Conservation (phyloP, 495 filamentous ascomycete genomes). For the Letharia lupina region DNA sequence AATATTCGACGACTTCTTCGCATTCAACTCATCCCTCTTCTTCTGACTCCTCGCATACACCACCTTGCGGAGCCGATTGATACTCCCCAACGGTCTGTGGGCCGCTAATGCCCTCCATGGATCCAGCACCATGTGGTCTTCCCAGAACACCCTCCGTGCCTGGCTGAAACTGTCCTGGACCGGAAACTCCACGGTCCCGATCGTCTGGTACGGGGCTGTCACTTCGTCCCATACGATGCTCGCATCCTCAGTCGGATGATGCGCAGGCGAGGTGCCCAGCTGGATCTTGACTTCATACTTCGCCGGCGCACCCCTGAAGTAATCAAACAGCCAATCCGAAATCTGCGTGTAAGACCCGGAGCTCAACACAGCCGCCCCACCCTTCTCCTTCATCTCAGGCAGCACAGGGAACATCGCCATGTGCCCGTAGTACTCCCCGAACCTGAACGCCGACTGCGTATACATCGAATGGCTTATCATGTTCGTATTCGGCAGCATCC, state of each 20-base stretch:
- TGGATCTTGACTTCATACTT: constrained; percentile 17
- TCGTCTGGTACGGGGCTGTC: constrained; percentile 18
- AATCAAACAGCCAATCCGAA: constrained; percentile 14
- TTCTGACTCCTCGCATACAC: constrained; percentile 18
- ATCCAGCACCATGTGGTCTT: constrained; percentile 18
- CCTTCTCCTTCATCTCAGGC: constrained; percentile 8
- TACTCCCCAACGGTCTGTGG: constrained; percentile 17
- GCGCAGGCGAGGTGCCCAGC: constrained; percentile 15
- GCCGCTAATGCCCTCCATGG: constrained; percentile 12
- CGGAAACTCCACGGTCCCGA: constrained; percentile 16
- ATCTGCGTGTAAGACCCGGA: constrained; percentile 5
- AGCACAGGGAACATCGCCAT: constrained; percentile 16
- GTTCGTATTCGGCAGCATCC: constrained; percentile 22
- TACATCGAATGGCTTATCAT: constrained; percentile 14
- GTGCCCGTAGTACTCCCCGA: constrained; percentile 20
- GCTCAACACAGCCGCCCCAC: neutral
- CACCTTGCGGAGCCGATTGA: constrained; percentile 16
- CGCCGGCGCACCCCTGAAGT: constrained; percentile 1
- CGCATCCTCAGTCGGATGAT: constrained; percentile 21
- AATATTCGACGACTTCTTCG: neutral
- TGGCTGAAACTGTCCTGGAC: constrained; percentile 9
- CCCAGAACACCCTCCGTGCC: constrained; percentile 18
- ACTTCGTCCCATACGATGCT: constrained; percentile 20
- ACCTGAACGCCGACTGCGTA: constrained; percentile 20
- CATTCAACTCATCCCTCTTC: constrained; percentile 12